Conservation (phyloP, 352 stramenopile species). For the Thalassiosira hispida region DNA sequence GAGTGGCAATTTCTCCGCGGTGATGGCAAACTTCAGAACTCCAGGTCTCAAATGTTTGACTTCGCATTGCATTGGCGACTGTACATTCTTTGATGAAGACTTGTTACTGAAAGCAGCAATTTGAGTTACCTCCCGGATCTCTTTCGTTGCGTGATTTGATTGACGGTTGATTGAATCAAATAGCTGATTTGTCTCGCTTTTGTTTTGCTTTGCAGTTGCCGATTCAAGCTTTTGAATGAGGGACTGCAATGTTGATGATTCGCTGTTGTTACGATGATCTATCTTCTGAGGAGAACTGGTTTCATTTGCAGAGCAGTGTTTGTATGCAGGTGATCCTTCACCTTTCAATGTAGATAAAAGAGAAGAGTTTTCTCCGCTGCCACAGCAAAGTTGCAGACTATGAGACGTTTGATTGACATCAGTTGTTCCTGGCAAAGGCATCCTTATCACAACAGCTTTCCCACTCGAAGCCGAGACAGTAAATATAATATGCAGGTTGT, state of each 20-base stretch:
- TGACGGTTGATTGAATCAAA: conserved; percentile 16
- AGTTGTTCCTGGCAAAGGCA: background rate
- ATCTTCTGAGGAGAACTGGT: background rate
- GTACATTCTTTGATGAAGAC: conserved; percentile 3
- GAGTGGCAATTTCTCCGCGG: conserved; percentile 5
- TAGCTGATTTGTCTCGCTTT: background rate
- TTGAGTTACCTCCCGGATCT: conserved; percentile 31
- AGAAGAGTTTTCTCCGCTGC: background rate
- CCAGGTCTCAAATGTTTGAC: conserved; percentile 10
- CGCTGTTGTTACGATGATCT: background rate
- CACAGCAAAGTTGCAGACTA: background rate
- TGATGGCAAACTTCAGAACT: conserved; percentile 10
- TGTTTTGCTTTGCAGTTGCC: conserved; percentile 29
- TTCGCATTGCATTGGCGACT: conserved; percentile 24
- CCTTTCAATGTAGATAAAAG: conserved; percentile 11
- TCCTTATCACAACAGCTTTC: conserved; percentile 3
- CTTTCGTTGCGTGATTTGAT: conserved; percentile 31
- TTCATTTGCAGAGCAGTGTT: background rate
- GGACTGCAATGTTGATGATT: conserved; percentile 13
- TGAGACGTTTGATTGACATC: background rate
- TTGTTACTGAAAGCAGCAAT: conserved; percentile 25
- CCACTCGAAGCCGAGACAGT: conserved; percentile 6
- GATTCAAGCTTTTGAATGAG: conserved; percentile 21
- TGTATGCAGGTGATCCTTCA: background rate
- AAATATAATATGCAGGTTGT: conserved; percentile 9